These are phyloP conservation scores for Copromyces sp. DNA, from an alignment of 495 filamentous ascomycete genomes.

Conservation along the genomic window DNA sequence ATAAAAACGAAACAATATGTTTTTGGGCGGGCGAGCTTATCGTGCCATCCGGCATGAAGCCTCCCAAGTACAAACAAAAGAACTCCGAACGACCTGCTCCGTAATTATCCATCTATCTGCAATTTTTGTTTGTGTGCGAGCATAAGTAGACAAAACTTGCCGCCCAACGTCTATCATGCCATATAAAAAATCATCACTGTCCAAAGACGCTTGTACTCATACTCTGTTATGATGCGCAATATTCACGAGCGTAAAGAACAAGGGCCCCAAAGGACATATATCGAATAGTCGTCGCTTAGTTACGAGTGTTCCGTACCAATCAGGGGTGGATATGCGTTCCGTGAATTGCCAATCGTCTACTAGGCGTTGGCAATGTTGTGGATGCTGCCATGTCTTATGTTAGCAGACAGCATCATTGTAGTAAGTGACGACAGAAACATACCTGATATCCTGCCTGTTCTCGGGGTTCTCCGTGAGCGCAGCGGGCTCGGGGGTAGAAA, in stretches of 20 bases:
- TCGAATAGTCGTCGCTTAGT: background rate
- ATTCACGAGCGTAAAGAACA: background rate
- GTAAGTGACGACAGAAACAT: background rate
- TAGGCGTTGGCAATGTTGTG: slow-evolving; percentile 3
- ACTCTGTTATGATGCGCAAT: background rate
- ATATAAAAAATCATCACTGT: background rate
- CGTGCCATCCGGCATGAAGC: background rate
- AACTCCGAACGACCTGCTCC: background rate
- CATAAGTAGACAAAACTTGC: background rate
- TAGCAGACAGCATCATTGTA: background rate
- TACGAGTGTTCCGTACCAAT: background rate
- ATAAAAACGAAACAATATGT: background rate
- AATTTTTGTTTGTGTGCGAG: background rate
- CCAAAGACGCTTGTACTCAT: background rate
- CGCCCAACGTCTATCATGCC: background rate
- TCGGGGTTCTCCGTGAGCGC: slow-evolving; percentile 4
- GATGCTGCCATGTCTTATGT: background rate
- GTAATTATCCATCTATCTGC: background rate
- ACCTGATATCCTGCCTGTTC: slow-evolving; percentile 16
- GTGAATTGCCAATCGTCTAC: background rate
- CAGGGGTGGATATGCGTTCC: background rate
- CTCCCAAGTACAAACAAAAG: background rate
- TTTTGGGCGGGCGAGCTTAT: background rate
- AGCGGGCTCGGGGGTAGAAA: background rate
- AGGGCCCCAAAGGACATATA: background rate